Evolutionary conservation across 306 rosid species (phyloP), one percentile per base, ranked within the genome.

Genomic region (Rubus idaeus): DNA sequence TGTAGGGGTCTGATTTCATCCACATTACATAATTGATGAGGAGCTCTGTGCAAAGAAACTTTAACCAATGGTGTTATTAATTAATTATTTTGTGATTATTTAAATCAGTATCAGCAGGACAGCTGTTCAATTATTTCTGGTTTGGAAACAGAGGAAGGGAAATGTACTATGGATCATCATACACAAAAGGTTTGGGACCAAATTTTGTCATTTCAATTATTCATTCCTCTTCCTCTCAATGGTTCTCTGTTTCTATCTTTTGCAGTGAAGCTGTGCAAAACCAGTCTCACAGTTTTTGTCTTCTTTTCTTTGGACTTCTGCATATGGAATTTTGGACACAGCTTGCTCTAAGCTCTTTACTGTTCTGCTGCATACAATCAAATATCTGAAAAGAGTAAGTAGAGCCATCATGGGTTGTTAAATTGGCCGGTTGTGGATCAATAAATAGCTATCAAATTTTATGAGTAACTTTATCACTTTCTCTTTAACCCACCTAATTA

Each of bases 1-100:
- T 69, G 66, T 75, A 81, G 73, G 37, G 73, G 47, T 17, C 16
- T 17, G 53, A 61, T 69, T 80, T 69, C 37, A 80, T 12, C 73
- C 64, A 26, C 53, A 57, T 17, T 21, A 7, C 46, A 20, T 20
- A 45, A 21, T 68, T 64, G 69, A 62, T 57, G 44, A 10, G 30
- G 12, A 39, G 53, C 16, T 51, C 13, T 10, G 57, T 17, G 35
- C 20, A 68, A 14, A 11, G 21, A 14, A 64, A 16, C 40, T 8
- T 74, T 16, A 5, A 37, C 44, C 65, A 21, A 42, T 40, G 50
- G 42, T 10, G 8, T 8, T 16, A 50, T 68, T 55, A 26, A 16
- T 51, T 10, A 57, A 44, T 58, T 66, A 40, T 40, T 16, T 4
- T 53, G 56, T 41, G 44, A 37, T 57, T 60, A 40, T 20, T 46